Percentiles rank a stretch among this genome's conserved stretches.
These are phyloP conservation scores for Leccinum longicurvipes DNA, from an alignment of 768 basidiomycete genomes.

Conservation along the genomic window DNA sequence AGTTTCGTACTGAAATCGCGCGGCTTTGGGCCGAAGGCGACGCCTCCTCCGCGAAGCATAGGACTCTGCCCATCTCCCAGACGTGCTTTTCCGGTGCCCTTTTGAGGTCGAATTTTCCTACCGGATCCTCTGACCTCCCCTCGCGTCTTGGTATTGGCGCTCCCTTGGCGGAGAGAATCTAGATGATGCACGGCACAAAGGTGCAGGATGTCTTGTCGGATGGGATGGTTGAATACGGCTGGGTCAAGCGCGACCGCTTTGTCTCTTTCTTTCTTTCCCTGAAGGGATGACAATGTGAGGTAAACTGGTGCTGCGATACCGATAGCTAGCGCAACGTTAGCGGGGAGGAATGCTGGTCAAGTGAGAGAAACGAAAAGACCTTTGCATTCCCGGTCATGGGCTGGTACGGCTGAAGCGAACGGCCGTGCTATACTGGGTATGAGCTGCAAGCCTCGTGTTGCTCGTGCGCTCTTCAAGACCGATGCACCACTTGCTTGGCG, in stretches of 20 bases:
- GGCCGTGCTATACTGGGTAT: slow-evolving; percentile 4
- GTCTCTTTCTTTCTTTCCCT: slow-evolving; percentile 39
- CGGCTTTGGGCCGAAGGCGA: slow-evolving; percentile 88
- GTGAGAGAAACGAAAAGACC: slow-evolving; percentile 13
- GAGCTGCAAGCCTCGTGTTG: not conserved
- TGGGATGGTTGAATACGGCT: slow-evolving; percentile 83
- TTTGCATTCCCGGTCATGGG: slow-evolving; percentile 10
- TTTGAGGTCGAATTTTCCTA: slow-evolving; percentile 85
- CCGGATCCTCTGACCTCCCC: slow-evolving; percentile 89
- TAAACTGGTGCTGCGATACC: slow-evolving; percentile 49
- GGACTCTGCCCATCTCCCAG: slow-evolving; percentile 86
- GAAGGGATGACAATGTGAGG: slow-evolving; percentile 57
- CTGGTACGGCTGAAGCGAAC: slow-evolving; percentile 10
- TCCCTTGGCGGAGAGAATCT: slow-evolving; percentile 87
- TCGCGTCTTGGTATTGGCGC: slow-evolving; percentile 88
- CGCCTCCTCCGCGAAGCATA: slow-evolving; percentile 87
- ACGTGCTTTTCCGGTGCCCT: slow-evolving; percentile 87
- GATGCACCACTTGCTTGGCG: slow-evolving; percentile 10
- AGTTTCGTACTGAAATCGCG: slow-evolving; percentile 90
- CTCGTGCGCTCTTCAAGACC: not conserved
- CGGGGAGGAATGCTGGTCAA: not conserved
- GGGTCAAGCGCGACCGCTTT: slow-evolving; percentile 66
- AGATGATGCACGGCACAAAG: slow-evolving; percentile 86
- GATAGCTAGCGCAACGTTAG: slow-evolving; percentile 30
- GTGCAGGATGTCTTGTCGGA: slow-evolving; percentile 90